Percentiles rank a stretch among this genome's conserved stretches.
Evolutionary conservation across 2,329 filamentous ascomycete genomes (phyloP).

Genomic region (Neonectria punicea): DNA sequence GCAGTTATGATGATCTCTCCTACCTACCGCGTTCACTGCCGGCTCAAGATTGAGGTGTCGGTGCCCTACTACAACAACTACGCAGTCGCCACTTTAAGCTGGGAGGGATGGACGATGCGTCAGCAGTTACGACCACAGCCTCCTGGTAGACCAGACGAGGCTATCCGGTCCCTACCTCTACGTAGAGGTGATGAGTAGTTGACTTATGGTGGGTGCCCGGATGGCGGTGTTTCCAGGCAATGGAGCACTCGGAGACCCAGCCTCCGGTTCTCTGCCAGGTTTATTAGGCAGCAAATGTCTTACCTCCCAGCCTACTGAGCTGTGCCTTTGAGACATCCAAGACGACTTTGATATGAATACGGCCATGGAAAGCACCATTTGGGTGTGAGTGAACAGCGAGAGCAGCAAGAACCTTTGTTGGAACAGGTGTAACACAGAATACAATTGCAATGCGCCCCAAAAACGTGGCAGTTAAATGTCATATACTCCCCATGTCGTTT

Average conservation of each 20-base stretch:
- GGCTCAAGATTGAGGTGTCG: constrained; percentile 8
- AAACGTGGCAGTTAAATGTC: constrained; percentile 16
- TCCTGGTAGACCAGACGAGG: not conserved
- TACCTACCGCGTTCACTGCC: not conserved
- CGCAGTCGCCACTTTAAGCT: not conserved
- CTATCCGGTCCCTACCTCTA: not conserved
- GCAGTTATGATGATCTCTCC: constrained; percentile 13
- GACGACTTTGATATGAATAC: not conserved
- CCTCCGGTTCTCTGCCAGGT: not conserved
- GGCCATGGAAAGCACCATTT: not conserved
- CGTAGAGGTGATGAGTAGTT: not conserved
- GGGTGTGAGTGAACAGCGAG: no score
- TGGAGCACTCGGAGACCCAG: not conserved
- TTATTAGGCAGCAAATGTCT: not conserved
- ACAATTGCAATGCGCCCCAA: not conserved
- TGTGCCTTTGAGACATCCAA: not conserved
- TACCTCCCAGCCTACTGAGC: not conserved
- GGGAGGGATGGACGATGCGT: constrained; percentile 18
- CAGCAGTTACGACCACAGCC: constrained; percentile 20
- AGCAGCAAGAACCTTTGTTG: not conserved
- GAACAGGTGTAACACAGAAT: not conserved
- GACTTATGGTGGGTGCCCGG: not conserved
- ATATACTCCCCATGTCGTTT: not conserved
- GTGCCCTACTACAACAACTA: not conserved
- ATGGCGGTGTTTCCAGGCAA: constrained; percentile 3